phyloP scores from a whole-genome alignment of 164 flowering plant species.

The Stephania japonica region DNA sequence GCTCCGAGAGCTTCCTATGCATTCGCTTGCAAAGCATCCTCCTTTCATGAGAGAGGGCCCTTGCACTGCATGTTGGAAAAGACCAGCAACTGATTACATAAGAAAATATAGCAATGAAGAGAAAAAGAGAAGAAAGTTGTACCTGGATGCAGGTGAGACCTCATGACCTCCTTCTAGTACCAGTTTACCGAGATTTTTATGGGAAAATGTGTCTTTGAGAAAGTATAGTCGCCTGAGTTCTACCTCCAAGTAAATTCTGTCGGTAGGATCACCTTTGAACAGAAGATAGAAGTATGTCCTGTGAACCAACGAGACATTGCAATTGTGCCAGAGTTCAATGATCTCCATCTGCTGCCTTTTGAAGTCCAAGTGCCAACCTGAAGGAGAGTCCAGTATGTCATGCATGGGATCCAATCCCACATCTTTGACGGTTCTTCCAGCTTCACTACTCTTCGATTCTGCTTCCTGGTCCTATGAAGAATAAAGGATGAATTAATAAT shows the following conservation, averaged over 20 bases:
- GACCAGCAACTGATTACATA: background rate
- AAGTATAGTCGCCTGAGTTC: constrained; percentile 74
- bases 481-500: background rate
- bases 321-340: constrained; percentile 70
- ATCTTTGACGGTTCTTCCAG: constrained; percentile 35
- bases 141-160: constrained; percentile 58
- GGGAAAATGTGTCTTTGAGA: constrained; percentile 47
- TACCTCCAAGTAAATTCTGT: constrained; percentile 79
- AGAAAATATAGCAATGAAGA: background rate
- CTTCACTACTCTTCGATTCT: constrained; percentile 18
- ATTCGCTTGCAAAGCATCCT: constrained; percentile 61
- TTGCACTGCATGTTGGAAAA: constrained; percentile 34
- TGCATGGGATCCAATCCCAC: constrained; percentile 57
- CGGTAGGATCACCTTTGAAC: constrained; percentile 78
- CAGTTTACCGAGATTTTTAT: constrained; percentile 18
- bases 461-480: constrained; percentile 31
- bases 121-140: constrained; percentile 9
- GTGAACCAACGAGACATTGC: constrained; percentile 72
- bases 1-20: constrained; percentile 52
- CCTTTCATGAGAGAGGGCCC: constrained; percentile 65
- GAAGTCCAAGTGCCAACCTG: constrained; percentile 43
- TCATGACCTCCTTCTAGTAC: constrained; percentile 21
- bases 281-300: constrained; percentile 80
- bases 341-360: constrained; percentile 54
- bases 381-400: constrained; percentile 26